These are phyloP conservation scores for Yamadazyma paraphyllophila DNA, from an alignment of 805 yeast genomes.

Conservation along the genomic window DNA sequence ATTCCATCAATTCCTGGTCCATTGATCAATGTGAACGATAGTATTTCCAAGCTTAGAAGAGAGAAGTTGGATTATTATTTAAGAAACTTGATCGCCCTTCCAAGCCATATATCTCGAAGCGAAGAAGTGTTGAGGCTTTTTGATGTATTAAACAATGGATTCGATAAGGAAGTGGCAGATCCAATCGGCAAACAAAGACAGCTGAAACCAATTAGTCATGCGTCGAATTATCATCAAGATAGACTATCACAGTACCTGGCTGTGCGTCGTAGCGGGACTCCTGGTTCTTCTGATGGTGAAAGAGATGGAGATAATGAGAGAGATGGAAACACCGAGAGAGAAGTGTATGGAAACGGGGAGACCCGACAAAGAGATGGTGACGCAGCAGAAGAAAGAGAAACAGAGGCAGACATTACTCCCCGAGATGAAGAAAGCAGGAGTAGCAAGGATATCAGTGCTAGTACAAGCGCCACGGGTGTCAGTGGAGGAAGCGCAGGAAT, in stretches of 20 bases:
- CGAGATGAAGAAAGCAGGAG: not conserved
- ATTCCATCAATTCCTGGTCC: constrained; percentile 98
- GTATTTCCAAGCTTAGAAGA: constrained; percentile 52
- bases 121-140: constrained; percentile 70
- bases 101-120: constrained; percentile 70
- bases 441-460: not conserved
- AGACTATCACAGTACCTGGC: constrained; percentile 51
- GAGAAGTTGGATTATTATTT: constrained; percentile 54
- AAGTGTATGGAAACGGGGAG: not conserved
- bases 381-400: too few relatives aligned
- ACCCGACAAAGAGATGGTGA: too few relatives aligned
- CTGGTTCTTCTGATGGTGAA: not conserved
- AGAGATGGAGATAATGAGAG: not conserved
- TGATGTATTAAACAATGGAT: constrained; percentile 55
- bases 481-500: not conserved
- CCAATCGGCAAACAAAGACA: constrained; percentile 18
- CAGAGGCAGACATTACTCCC: too few relatives aligned
- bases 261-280: constrained; percentile 16
- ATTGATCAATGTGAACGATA: constrained; percentile 82
- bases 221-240: constrained; percentile 49
- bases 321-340: not conserved
- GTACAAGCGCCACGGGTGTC: not conserved
- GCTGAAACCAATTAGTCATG: constrained; percentile 38
- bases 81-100: constrained; percentile 63
- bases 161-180: constrained; percentile 52